A percentile compares a stretch with the other conserved stretches of the same genome.
These are phyloP conservation scores for Tephrocybe sp. DNA, from an alignment of 768 basidiomycete genomes.

Conservation along the genomic window DNA sequence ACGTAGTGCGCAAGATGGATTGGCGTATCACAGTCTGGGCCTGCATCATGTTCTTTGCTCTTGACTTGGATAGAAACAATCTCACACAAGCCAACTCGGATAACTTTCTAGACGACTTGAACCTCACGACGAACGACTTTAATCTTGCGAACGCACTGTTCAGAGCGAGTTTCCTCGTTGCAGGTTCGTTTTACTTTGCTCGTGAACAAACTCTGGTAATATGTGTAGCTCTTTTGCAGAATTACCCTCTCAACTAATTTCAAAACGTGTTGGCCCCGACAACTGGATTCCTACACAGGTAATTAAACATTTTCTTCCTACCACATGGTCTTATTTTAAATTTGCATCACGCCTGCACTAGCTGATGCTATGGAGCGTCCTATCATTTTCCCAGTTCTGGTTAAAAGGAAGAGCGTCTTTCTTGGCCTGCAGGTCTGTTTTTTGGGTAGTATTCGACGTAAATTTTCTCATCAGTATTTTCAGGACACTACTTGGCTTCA, in stretches of 20 bases:
- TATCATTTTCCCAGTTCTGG: constrained; percentile 61
- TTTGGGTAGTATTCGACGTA: not conserved
- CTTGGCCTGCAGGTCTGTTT: constrained; percentile 46
- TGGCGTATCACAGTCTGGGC: constrained; percentile 61
- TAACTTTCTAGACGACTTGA: constrained; percentile 63
- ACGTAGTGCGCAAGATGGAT: constrained; percentile 60
- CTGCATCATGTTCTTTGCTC: constrained; percentile 60
- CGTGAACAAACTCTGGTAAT: no score
- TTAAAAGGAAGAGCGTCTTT: constrained; percentile 52
- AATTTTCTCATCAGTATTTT: not conserved
- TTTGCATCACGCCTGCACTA: constrained; percentile 18
- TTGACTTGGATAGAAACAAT: constrained; percentile 61
- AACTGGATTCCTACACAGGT: constrained; percentile 65
- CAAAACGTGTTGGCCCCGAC: constrained; percentile 68
- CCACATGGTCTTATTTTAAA: no score
- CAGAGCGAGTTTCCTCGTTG: constrained; percentile 44
- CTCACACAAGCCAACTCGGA: constrained; percentile 69
- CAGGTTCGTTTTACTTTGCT: constrained; percentile 27
- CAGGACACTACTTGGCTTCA: constrained; percentile 46
- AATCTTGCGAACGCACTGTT: constrained; percentile 65
- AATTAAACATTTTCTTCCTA: not conserved
- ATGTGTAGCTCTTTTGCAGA: no score
- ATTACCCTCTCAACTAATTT: constrained; percentile 66
- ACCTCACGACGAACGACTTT: constrained; percentile 62
- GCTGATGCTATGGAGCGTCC: constrained; percentile 58